Percentiles rank a stretch among this genome's conserved stretches.
These are phyloP conservation scores for Backusella morwellensis DNA, from an alignment of 192 early-diverging fungal genomes.

Conservation along the genomic window DNA sequence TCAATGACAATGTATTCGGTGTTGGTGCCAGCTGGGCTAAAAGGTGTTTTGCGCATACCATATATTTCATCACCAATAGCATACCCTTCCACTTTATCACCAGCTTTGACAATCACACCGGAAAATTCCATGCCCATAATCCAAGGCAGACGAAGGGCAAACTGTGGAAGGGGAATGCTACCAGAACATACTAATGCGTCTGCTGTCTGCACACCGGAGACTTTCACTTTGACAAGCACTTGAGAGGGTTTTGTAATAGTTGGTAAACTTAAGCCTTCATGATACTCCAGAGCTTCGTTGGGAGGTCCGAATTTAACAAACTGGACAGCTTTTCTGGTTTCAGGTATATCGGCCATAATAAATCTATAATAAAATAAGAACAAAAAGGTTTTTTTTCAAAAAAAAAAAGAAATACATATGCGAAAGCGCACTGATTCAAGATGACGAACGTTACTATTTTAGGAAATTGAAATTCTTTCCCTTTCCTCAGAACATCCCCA, in stretches of 20 bases:
- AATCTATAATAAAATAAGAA: neutral
- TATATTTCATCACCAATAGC: slow-evolving; percentile 28
- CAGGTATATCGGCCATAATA: slow-evolving; percentile 6
- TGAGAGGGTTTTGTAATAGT: neutral
- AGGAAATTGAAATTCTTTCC: neutral
- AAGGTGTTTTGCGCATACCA: neutral
- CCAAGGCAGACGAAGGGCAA: neutral
- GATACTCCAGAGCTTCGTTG: neutral
- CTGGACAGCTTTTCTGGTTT: slow-evolving; percentile 20
- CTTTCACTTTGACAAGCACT: slow-evolving; percentile 13
- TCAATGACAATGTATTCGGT: slow-evolving; percentile 22
- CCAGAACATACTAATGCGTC: slow-evolving; percentile 19
- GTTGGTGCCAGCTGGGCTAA: slow-evolving; percentile 18
- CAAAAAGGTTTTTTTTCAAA: neutral
- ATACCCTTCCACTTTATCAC: slow-evolving; percentile 17
- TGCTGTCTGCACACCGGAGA: slow-evolving; percentile 28
- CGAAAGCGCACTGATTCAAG: neutral
- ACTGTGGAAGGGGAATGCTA: neutral
- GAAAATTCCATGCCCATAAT: slow-evolving; percentile 24
- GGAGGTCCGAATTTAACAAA: slow-evolving; percentile 8
- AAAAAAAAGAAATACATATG: neutral
- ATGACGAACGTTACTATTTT: slow-evolving; percentile 8
- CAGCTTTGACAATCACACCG: slow-evolving; percentile 18
- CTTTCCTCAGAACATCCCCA: too few relatives aligned
- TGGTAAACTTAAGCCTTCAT: slow-evolving; percentile 1